Base-by-base conservation (phyloP, 208 protist species). In the Leishmania tropica region DNA sequence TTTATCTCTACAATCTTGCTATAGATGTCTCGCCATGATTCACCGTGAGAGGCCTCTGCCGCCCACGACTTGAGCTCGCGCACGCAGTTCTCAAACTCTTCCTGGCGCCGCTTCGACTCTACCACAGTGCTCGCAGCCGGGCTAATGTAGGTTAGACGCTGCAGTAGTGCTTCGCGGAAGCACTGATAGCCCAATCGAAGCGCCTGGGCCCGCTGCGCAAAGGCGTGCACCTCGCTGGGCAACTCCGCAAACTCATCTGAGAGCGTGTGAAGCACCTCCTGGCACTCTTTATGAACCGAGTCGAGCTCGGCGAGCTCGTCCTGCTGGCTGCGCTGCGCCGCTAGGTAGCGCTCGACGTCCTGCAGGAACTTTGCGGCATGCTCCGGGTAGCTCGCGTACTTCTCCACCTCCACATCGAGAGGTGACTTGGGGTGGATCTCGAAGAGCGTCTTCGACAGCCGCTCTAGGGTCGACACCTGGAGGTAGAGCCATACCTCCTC, bases 401-500 rank as follows among this genome's bases (percentile, higher is more conserved):
- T 90, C 24, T 83, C 81, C 42, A 97, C 88, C 81, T 96, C 90
- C 21, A 89, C 88, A 79, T 97, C 91, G 7, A 98, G 87, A 53
- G 89, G 83, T 21, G 88, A 91, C 64, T 83, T 83, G 51, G 85
- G 83, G 80, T 97, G 90, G 37, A 98, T 92, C 88, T 98, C 96
- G 75, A 91, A 91, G 21, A 98, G 80, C 56, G 89, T 96, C 58
- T 89, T 83, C 45, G 87, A 88, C 37, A 97, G 83, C 17, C 88
- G 91, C 87, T 98, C 93, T 48, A 96, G 82, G 2, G 94, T 79
- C 21, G 87, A 89, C n/a, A 96, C 88, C 81, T 94, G 92, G 76
- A 98, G 82, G 72, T 96, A 92, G 31, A 96, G 78, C 94, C 94
- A 98, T 75, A 93, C 81, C 84, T 96, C 91, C 83, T 93, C 85